Evolutionary conservation across 2,329 filamentous ascomycete species (phyloP).

Genomic region (Colletotrichum orbiculare): DNA sequence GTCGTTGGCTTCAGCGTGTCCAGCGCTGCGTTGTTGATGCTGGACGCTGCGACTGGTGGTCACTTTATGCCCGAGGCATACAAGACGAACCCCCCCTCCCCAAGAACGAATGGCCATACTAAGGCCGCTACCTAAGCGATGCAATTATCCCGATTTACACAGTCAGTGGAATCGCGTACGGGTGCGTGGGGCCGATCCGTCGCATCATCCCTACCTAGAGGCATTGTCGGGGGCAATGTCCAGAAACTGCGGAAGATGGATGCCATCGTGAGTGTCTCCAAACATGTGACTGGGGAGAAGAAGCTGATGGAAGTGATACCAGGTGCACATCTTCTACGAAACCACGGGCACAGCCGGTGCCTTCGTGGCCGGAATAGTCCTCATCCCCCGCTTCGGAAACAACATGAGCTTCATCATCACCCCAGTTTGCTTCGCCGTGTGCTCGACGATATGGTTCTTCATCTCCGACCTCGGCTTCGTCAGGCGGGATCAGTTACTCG

Average conservation of each 20-base stretch:
- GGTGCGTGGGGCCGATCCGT: constrained; percentile 63
- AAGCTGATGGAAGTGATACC: no score
- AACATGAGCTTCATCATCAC: constrained; percentile 63
- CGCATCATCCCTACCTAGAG: constrained; percentile 61
- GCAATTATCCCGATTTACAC: constrained; percentile 61
- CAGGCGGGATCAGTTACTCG: constrained; percentile 32
- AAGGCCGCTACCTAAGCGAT: constrained; percentile 59
- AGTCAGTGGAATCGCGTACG: constrained; percentile 53
- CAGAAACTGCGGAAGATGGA: constrained; percentile 61
- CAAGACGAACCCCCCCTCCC: constrained; percentile 41
- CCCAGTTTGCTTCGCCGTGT: constrained; percentile 56
- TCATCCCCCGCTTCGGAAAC: constrained; percentile 62
- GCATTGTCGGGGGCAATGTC: constrained; percentile 62
- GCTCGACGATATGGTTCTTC: constrained; percentile 58
- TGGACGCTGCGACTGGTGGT: constrained; percentile 60
- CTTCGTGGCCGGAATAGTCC: constrained; percentile 57
- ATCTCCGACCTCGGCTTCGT: constrained; percentile 53
- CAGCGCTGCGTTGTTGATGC: constrained; percentile 58
- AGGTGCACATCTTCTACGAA: constrained; percentile 42
- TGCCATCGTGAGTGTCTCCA: constrained; percentile 42
- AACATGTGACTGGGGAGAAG: no score
- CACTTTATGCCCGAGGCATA: constrained; percentile 48
- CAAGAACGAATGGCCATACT: constrained; percentile 55
- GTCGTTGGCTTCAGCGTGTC: constrained; percentile 49
- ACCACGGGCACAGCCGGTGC: constrained; percentile 59